A percentile compares a stretch with the other conserved stretches of the same genome.
Conservation (phyloP, 306 rosid genomes). For the Datisca glomerata region DNA sequence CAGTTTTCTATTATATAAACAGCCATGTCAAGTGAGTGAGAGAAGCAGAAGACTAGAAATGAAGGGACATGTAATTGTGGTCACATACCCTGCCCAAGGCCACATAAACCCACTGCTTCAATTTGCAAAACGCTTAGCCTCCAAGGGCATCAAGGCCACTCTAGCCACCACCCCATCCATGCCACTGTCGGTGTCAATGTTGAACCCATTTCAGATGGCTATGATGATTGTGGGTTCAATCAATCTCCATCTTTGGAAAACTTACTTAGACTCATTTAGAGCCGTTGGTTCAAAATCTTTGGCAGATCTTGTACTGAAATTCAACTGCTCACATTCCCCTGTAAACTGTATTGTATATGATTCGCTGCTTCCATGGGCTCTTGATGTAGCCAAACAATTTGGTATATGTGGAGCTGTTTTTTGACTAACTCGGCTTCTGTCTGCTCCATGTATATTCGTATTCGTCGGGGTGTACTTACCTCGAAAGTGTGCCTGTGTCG, state of each 20-base stretch:
- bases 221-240: too few relatives aligned
- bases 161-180: slow-evolving; percentile 26
- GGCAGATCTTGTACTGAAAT: too few relatives aligned
- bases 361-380: slow-evolving; percentile 30
- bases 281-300: too few relatives aligned
- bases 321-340: too few relatives aligned
- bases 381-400: slow-evolving; percentile 22
- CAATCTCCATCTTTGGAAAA: too few relatives aligned
- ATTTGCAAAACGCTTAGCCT: slow-evolving; percentile 27
- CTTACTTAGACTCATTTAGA: too few relatives aligned
- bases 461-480: too few relatives aligned
- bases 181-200: too few relatives aligned
- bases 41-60: slow-evolving; percentile 10
- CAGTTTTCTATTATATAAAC: too few relatives aligned
- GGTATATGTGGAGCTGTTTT: slow-evolving; percentile 20
- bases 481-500: too few relatives aligned
- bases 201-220: too few relatives aligned
- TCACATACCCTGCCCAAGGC: slow-evolving; percentile 31
- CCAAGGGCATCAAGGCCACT: slow-evolving; percentile 25
- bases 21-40: too few relatives aligned
- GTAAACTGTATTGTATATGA: slow-evolving; percentile 28
- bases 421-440: slow-evolving; percentile 28
- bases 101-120: slow-evolving; percentile 38
- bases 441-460: slow-evolving; percentile 15
- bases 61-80: slow-evolving; percentile 25